These are phyloP conservation scores for Monosporozyma aerobia DNA, from an alignment of 805 yeast genomes.

Conservation along the genomic window DNA sequence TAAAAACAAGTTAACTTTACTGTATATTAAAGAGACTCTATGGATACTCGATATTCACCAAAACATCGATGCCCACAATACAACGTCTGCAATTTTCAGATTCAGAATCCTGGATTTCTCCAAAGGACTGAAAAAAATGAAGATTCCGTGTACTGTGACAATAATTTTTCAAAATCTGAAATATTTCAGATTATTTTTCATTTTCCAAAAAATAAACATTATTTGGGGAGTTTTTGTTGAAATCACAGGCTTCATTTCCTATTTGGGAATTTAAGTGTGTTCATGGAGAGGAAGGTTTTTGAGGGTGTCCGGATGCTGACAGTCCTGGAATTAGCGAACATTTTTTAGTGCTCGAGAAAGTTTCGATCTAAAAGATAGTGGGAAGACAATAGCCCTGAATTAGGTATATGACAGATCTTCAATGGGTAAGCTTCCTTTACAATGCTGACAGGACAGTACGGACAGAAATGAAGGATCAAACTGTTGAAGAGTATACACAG, in stretches of 20 bases:
- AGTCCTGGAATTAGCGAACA: neutral
- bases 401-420: neutral
- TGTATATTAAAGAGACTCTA: neutral
- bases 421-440: neutral
- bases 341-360: neutral
- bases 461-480: neutral
- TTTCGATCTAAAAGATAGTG: neutral
- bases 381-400: neutral
- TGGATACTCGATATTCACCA: neutral
- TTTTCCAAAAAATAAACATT: too few species aligned
- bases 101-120: neutral
- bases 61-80: neutral
- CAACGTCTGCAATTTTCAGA: neutral
- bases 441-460: neutral
- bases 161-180: neutral
- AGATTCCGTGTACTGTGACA: neutral
- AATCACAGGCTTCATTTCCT: neutral
- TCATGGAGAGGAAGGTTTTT: neutral
- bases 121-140: neutral
- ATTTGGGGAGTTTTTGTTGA: neutral
- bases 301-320: neutral
- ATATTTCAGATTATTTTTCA: too few species aligned
- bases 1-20: too few species aligned
- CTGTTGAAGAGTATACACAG: conserved; percentile 16
- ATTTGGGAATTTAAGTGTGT: neutral